These are phyloP conservation scores for Fraxinus cuspidata DNA, from an alignment of 257 asterid genomes.

Conservation along the genomic window DNA sequence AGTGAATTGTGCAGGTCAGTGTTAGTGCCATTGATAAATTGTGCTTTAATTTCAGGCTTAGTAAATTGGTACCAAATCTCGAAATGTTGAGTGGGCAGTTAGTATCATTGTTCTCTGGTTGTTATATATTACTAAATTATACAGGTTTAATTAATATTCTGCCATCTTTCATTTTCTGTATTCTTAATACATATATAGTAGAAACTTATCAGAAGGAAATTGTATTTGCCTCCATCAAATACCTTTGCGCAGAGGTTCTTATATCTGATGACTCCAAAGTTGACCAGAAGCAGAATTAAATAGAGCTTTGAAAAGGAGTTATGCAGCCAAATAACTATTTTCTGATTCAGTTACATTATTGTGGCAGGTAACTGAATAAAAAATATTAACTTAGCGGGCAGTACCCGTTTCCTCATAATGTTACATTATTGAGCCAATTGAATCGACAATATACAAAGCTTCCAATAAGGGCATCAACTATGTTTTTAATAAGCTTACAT, in stretches of 20 bases:
- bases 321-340: background rate
- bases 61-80: too few species aligned
- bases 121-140: too few species aligned
- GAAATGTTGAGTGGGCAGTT: too few species aligned
- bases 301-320: background rate
- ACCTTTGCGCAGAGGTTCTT: background rate
- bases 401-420: background rate
- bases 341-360: background rate
- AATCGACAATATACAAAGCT: background rate
- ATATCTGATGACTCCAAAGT: background rate
- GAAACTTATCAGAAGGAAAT: too few species aligned
- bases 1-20: too few species aligned
- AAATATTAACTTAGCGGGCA: background rate
- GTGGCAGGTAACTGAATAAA: background rate
- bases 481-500: background rate
- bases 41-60: too few species aligned
- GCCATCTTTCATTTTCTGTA: too few species aligned
- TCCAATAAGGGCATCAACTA: background rate
- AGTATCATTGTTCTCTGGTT: too few species aligned
- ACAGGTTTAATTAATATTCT: too few species aligned
- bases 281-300: background rate
- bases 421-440: background rate
- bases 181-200: too few species aligned
- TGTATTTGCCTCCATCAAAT: too few species aligned
- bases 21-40: too few species aligned